Evolutionary conservation across 495 filamentous ascomycete genomes (phyloP).

Genomic region (Aspergillus campestris): DNA sequence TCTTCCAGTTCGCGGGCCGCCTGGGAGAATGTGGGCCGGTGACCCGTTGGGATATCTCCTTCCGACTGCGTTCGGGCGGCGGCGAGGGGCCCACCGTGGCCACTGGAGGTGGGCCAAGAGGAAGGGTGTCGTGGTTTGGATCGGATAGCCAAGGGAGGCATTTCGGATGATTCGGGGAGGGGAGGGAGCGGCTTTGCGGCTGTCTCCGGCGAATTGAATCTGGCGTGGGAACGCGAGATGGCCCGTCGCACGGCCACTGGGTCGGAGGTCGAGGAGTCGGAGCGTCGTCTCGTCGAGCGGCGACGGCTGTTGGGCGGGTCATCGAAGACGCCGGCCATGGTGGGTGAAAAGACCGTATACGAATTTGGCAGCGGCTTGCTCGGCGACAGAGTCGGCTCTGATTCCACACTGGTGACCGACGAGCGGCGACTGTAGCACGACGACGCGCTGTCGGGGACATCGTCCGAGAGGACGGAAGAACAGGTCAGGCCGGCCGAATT

Average conservation of each 20-base stretch:
- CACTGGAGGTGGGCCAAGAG: neutral
- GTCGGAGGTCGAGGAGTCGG: too few relatives aligned
- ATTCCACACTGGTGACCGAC: slow-evolving; percentile 23
- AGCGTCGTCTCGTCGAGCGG: too few relatives aligned
- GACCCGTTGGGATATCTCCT: neutral
- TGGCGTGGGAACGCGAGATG: slow-evolving; percentile 7
- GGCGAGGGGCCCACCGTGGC: too few relatives aligned
- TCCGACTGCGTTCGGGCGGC: neutral
- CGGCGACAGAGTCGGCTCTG: slow-evolving; percentile 3
- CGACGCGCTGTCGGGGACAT: slow-evolving; percentile 18
- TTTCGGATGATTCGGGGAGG: slow-evolving; percentile 24
- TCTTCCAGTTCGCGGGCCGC: slow-evolving; percentile 28
- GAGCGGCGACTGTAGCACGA: slow-evolving; percentile 31
- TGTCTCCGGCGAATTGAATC: slow-evolving; percentile 14
- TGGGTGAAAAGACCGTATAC: slow-evolving; percentile 31
- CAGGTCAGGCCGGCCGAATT: slow-evolving; percentile 1
- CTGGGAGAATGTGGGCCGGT: slow-evolving; percentile 20
- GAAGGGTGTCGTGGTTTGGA: slow-evolving; percentile 4
- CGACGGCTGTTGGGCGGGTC: slow-evolving; percentile 4
- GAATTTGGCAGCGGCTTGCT: slow-evolving; percentile 16
- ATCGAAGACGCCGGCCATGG: slow-evolving; percentile 37
- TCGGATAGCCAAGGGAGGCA: slow-evolving; percentile 24
- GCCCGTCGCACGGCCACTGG: neutral
- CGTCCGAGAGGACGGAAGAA: slow-evolving; percentile 20
- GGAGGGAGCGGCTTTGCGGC: slow-evolving; percentile 43